A percentile compares a stretch with the other conserved stretches of the same genome.
Evolutionary conservation across 495 filamentous ascomycete genomes (phyloP).

Genomic region (Durotheca rogersii): DNA sequence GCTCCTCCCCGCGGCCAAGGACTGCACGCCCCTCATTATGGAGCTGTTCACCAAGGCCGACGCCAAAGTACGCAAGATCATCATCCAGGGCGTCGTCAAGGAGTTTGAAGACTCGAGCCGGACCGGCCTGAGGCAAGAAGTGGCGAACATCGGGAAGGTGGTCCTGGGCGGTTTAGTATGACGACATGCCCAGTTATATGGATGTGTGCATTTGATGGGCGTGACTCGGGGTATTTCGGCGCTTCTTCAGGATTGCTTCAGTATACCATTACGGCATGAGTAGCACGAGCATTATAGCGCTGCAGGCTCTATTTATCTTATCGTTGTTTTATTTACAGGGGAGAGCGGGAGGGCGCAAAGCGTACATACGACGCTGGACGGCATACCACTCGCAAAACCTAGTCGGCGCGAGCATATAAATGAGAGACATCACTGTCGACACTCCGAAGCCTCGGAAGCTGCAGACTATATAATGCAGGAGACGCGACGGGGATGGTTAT

Average conservation of each 20-base stretch:
- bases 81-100: slow-evolving; percentile 78
- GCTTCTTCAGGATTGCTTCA: slow-evolving; percentile 15
- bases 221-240: slow-evolving; percentile 10
- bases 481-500: neutral
- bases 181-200: slow-evolving; percentile 24
- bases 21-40: slow-evolving; percentile 62
- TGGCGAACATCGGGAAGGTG: slow-evolving; percentile 80
- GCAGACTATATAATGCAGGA: too few relatives aligned
- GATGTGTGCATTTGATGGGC: neutral
- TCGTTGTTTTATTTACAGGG: slow-evolving; percentile 1
- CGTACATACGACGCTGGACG: slow-evolving; percentile 17
- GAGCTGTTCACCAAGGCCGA: slow-evolving; percentile 92
- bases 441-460: too few relatives aligned
- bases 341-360: too few relatives aligned
- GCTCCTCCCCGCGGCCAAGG: slow-evolving; percentile 64
- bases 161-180: slow-evolving; percentile 88
- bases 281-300: too few relatives aligned
- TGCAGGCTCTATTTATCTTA: too few relatives aligned
- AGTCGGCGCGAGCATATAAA: slow-evolving; percentile 6
- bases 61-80: slow-evolving; percentile 76
- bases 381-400: slow-evolving; percentile 2
- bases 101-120: slow-evolving; percentile 92
- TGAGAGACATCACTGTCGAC: slow-evolving; percentile 3
- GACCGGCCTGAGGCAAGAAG: slow-evolving; percentile 70
- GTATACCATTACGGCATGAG: too few relatives aligned